phyloP scores from a whole-genome alignment of 768 basidiomycete genomes.

The Grammothele lineata region DNA sequence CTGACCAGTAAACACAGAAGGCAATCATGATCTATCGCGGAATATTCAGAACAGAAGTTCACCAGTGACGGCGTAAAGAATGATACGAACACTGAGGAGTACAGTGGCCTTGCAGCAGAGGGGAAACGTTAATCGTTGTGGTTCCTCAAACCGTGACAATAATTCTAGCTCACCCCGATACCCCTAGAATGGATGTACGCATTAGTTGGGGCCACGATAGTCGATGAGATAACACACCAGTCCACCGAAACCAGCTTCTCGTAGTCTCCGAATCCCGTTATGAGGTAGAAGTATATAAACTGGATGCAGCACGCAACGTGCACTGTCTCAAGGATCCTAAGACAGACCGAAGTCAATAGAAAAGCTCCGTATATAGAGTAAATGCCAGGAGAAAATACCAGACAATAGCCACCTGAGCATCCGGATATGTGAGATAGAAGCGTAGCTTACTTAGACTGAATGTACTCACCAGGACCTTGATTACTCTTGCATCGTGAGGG shows the following conservation, averaged over 20 bases:
- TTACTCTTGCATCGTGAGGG: constrained; percentile 1
- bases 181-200: neutral
- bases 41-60: neutral
- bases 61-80: neutral
- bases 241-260: constrained; percentile 2
- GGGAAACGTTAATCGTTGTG: neutral
- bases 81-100: neutral
- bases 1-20: constrained; percentile 5
- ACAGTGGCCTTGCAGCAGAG: neutral
- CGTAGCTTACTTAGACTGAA: neutral
- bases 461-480: constrained; percentile 4
- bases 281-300: constrained; percentile 9
- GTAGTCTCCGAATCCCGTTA: constrained; percentile 5
- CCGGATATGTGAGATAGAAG: too few relatives aligned
- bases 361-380: neutral
- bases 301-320: constrained; percentile 13
- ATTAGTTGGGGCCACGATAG: neutral
- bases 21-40: neutral
- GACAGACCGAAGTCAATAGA: neutral
- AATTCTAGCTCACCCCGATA: neutral
- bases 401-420: constrained; percentile 5
- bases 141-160: neutral
- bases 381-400: constrained; percentile 1
- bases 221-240: constrained; percentile 1
- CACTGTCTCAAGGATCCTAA: constrained; percentile 8